Conservation (phyloP, 441 rosid species). For the Adansonia madagascariensis region DNA sequence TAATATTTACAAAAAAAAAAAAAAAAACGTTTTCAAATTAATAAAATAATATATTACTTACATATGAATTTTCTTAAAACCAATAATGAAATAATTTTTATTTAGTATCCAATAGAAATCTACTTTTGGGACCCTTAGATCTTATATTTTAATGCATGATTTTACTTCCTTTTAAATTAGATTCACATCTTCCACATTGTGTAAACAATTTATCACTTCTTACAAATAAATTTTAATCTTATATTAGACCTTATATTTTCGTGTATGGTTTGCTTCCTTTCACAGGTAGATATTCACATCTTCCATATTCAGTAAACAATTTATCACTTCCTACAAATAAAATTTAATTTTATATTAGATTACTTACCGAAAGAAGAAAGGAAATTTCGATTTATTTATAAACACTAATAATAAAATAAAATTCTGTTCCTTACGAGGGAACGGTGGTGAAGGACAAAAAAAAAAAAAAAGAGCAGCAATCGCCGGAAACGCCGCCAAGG, state of each 20-base stretch:
- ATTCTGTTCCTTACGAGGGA: background rate
- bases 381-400: no score
- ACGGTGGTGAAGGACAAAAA: no score
- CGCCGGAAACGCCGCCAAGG: background rate
- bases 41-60: no score
- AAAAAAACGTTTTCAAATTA: no score
- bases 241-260: background rate
- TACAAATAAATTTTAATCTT: background rate
- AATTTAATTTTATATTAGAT: background rate
- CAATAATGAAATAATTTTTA: background rate
- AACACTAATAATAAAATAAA: background rate
- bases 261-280: no score
- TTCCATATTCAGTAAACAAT: background rate
- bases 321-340: background rate
- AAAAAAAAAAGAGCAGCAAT: background rate
- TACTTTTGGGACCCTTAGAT: background rate
- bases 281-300: background rate
- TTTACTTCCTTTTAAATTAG: background rate
- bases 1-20: no score
- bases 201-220: background rate
- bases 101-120: no score
- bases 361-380: background rate
- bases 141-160: no score
- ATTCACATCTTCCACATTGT: background rate
- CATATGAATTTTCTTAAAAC: no score